Evolutionary conservation across 2,329 filamentous ascomycete genomes (phyloP).

Genomic region (Alternaria triticina): DNA sequence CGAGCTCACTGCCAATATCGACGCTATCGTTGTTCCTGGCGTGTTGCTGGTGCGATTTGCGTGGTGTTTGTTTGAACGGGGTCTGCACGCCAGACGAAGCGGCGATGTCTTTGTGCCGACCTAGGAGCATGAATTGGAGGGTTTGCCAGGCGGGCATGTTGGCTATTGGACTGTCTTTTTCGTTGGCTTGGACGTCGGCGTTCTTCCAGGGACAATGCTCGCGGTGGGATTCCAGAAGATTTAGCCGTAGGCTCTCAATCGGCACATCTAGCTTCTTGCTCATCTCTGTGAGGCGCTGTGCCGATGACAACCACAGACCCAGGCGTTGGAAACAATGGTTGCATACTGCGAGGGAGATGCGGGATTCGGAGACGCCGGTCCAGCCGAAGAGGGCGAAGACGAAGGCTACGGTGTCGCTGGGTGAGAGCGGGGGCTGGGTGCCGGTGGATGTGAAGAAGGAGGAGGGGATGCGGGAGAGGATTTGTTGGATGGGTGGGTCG

Average conservation of each 20-base stretch:
- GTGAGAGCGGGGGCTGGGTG: slow-evolving; percentile 22
- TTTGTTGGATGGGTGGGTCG: slow-evolving; percentile 30
- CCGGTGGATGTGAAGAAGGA: slow-evolving; percentile 31
- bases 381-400: slow-evolving; percentile 55
- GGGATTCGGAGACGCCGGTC: slow-evolving; percentile 62
- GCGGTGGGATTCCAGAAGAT: slow-evolving; percentile 47
- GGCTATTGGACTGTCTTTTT: slow-evolving; percentile 36
- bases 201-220: slow-evolving; percentile 53
- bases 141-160: slow-evolving; percentile 47
- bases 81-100: not conserved
- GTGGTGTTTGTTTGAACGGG: slow-evolving; percentile 1
- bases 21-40: slow-evolving; percentile 28
- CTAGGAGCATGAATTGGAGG: slow-evolving; percentile 41
- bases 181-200: slow-evolving; percentile 39
- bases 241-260: slow-evolving; percentile 40
- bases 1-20: slow-evolving; percentile 31
- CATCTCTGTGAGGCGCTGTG: slow-evolving; percentile 41
- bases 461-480: slow-evolving; percentile 33
- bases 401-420: slow-evolving; percentile 36
- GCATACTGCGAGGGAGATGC: slow-evolving; percentile 78
- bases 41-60: slow-evolving; percentile 4
- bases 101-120: slow-evolving; percentile 17
- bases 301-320: slow-evolving; percentile 86
- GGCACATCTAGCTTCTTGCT: slow-evolving; percentile 40
- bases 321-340: slow-evolving; percentile 85